Evolutionary conservation across 169 alveolate species (phyloP), one percentile per base, ranked within the genome.

Genomic region (Babesia divergens): DNA sequence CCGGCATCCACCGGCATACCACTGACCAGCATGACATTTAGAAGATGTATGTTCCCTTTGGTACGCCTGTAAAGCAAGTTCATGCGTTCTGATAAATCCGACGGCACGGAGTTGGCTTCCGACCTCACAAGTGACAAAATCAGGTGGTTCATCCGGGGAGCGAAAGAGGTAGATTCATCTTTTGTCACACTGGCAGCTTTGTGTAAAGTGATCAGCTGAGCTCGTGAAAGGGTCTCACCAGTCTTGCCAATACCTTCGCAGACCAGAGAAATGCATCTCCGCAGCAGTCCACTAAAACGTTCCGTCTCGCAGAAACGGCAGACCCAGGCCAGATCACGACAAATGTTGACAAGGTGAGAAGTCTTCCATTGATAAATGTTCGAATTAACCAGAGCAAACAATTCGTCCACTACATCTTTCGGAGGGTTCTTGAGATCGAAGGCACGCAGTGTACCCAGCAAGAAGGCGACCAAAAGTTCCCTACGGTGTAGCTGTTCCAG

Each of bases 271-370:
- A 46, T 24, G 38, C 60, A 26, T 34, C 47, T 62, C 0, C 72
- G 3, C 47, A 62, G 59, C 4, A 62, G 31, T 3, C 40, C 51
- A 3, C 40, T 26, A 28, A 49, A 42, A 16, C 60, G 2, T n/a
- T 62, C 72, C 28, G 24, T 34, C 6, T 62, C 60, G 47, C 51
- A 43, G 59, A 62, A 62, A 0, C 72, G 38, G 46, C 46, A 62
- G 11, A 62, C 49, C 72, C 72, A 62, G 38, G 72, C 56, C 60
- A 62, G 34, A 16, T 62, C 72, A 6, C 72, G 46, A 60, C 72
- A 46, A 0, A 62, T 34, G 11, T 62, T 22, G 3, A 62, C 72
- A 11, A 62, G 59, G 20, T 42, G 46, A 2, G 9, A 3, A 0
- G 37, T 20, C n/a, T 7, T 32, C 62, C 56, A 62, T 22, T 49